Base-by-base conservation (phyloP, 257 asterid genomes). In the Catharanthus roseus region DNA sequence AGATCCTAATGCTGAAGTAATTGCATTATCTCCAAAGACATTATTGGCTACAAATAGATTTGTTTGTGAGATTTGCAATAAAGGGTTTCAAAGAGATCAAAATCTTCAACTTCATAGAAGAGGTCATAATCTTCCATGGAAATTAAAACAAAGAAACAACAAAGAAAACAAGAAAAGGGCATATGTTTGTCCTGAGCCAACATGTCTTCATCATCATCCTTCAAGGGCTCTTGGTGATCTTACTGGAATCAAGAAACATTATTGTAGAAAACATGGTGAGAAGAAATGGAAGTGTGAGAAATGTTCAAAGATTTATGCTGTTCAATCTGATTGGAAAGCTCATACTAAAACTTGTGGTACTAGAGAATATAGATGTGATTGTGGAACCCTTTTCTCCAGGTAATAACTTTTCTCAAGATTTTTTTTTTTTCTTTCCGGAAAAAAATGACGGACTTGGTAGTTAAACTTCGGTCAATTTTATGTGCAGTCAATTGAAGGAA, bases 51-150 rank as follows among this genome's bases (percentile, higher is more conserved):
- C 96, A 3, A 91, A 91, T 74, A 71, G 96, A 68, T 91, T 86
- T 54, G 90, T 91, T 10, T 91, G 96, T 42, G 97, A 91, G 79
- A 79, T 91, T n/a, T 91, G 97, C 84, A 89, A 85, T 85, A 88
- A 89, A 77, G 96, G 96, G n/a, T 91, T 91, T 38, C 97, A 91
- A 75, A 86, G 97, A 55, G 97, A 91, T n/a, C 97, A 91, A 56
- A 91, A 91, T 28, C 96, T 91, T 2, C 97, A 91, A 36, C 95
- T 91, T 29, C 97, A 91, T 72, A 75, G 97, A 34, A 80, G 97
- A 63, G 97, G 97, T 0, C 97, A 91, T 75, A 91, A 89, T 16
- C 88, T 91, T 47, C 97, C 97, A 31, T 91, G 96, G 96, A 91
- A 91, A 65, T 84, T 91, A 69, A 91, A 91, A 81, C 97, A 91